Evolutionary conservation across 352 stramenopile genomes (phyloP), one percentile per base, ranked within the genome.

Genomic region (Pythium sp.): DNA sequence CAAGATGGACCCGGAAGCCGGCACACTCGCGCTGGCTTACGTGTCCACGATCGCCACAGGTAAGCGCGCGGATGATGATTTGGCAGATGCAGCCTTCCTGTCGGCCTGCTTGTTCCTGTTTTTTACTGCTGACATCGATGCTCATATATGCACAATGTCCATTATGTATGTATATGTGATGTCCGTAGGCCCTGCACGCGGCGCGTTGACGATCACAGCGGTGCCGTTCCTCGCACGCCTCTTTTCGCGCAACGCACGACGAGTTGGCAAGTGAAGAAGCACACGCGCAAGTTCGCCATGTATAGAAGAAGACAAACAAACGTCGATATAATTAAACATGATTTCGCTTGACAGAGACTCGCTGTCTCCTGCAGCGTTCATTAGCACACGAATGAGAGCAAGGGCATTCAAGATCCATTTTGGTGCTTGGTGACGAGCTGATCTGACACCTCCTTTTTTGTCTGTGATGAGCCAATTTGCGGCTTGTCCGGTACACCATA

Each of bases 31-130:
- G 38, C 78, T 94, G 57, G 87, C 87, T 54, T 99, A 99, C 77
- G 97, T 99, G 67, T 89, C 95, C 22, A 93, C 97, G 8, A 87
- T 94, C 64, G 92, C 93, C 46, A 93, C 82, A 47, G 83, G 73
- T 83, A 72, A 22, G 32, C 28, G 15, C 28, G 15, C 15, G 15
- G 2, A n/a, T 14, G 38, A 63, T 38, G 34, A 28, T 24, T 9
- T 53, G 1, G 20, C 18, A 51, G 43, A 22, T n/a, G 41, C 41
- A n/a, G 41, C 41, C 14, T n/a, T 18, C 14, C 2, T 18, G 18
- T 7, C 14, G 9, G 41, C 41, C 14, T 18, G 18, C 41, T n/a
- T 49, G 41, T 62, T 32, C 36, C 28, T 30, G n/a, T 24, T 8
- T 60, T 14, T 11, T 67, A 22, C 12, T 53, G 32, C 22, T 14